Evolutionary conservation across 495 filamentous ascomycete genomes (phyloP).

Genomic region (Hyphodiscus hymeniophilus): DNA sequence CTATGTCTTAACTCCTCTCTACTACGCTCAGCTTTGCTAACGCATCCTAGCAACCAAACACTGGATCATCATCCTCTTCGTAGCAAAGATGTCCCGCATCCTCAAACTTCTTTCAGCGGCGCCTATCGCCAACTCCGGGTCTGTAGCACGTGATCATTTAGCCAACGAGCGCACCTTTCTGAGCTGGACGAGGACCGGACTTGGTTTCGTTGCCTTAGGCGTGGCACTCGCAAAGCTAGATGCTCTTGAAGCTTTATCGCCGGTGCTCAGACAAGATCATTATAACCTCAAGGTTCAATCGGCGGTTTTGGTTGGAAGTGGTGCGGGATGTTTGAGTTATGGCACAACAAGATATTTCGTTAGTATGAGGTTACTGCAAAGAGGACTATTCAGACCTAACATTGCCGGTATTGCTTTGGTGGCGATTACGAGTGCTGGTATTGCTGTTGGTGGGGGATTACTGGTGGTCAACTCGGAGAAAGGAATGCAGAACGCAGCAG

Average conservation of each 20-base stretch:
- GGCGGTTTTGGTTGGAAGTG: conserved; percentile 9
- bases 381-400: conserved; percentile 11
- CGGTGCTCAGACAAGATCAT: conserved; percentile 9
- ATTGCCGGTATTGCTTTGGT: conserved; percentile 8
- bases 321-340: conserved; percentile 8
- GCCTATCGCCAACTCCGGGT: conserved; percentile 15
- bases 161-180: conserved; percentile 50
- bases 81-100: conserved; percentile 8
- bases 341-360: conserved; percentile 11
- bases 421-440: conserved; percentile 3
- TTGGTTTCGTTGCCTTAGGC: conserved; percentile 44
- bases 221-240: conserved; percentile 26
- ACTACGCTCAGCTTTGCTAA: too few relatives aligned
- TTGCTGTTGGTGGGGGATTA: conserved; percentile 6
- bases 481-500: neutral
- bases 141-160: conserved; percentile 38
- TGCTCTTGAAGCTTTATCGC: conserved; percentile 11
- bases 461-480: conserved; percentile 10
- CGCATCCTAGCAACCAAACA: too few relatives aligned
- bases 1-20: too few relatives aligned
- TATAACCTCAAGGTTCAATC: conserved; percentile 8
- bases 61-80: neutral
- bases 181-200: conserved; percentile 44
- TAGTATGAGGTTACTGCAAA: conserved; percentile 8
- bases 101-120: conserved; percentile 1